Conservation (phyloP, 306 rosid genomes). For the Cucumis sativus region DNA sequence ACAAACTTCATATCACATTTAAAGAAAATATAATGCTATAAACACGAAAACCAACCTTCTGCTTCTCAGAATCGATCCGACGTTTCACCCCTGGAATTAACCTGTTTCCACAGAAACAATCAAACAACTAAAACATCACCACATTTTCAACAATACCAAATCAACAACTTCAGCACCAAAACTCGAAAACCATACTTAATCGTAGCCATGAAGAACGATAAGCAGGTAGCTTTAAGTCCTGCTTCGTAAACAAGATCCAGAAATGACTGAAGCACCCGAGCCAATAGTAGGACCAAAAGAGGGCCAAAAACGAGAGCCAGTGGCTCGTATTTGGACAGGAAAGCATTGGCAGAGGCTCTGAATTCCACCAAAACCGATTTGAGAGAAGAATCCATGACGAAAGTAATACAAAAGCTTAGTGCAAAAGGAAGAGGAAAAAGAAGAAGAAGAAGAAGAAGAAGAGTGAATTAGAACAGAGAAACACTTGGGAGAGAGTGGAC, state of each 20-base stretch:
- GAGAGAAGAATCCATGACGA: constrained; percentile 10
- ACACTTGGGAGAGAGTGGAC: not conserved
- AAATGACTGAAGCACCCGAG: constrained; percentile 21
- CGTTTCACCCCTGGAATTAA: constrained; percentile 36
- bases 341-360: constrained; percentile 22
- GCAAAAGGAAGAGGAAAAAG: not conserved
- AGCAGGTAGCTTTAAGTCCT: constrained; percentile 27
- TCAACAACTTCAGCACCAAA: not conserved
- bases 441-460: not conserved
- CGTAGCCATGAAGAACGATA: constrained; percentile 23
- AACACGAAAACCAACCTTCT: constrained; percentile 21
- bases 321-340: constrained; percentile 32
- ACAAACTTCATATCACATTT: not conserved
- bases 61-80: constrained; percentile 39
- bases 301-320: constrained; percentile 34
- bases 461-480: not conserved
- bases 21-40: not conserved
- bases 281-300: constrained; percentile 19
- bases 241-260: constrained; percentile 16
- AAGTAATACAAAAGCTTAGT: not conserved
- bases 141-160: not conserved
- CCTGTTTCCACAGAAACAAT: constrained; percentile 12
- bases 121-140: not conserved
- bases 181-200: constrained; percentile 17
- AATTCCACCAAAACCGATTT: constrained; percentile 1